phyloP scores from a whole-genome alignment of 805 yeast species.

The Lachancea waltii region DNA sequence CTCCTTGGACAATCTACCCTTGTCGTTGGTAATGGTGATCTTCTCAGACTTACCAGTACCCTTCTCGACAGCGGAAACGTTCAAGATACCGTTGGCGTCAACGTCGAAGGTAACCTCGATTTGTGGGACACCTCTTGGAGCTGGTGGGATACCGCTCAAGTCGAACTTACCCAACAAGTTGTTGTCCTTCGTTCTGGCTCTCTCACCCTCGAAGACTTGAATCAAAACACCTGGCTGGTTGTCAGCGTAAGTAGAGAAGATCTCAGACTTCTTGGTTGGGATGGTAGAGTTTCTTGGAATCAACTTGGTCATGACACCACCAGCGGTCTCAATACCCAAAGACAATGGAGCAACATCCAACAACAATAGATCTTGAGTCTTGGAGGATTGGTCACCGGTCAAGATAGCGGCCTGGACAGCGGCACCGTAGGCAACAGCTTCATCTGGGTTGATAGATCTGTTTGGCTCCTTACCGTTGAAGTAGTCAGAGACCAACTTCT shows the following conservation, averaged over 20 bases:
- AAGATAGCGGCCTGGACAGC: conserved; percentile 98
- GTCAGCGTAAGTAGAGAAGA: conserved; percentile 96
- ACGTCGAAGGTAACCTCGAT: conserved; percentile 95
- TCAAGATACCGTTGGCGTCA: conserved; percentile 96
- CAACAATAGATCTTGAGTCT: conserved; percentile 93
- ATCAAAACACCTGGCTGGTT: conserved; percentile 99
- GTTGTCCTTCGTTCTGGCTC: conserved; percentile 94
- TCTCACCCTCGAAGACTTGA: conserved; percentile 98
- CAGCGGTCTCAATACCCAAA: conserved; percentile 98
- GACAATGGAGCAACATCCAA: conserved; percentile 99
- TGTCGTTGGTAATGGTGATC: conserved; percentile 97
- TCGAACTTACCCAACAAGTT: conserved; percentile 96
- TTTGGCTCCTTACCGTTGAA: conserved; percentile 98
- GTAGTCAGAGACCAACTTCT: conserved; percentile 93
- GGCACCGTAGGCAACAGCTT: conserved; percentile 99
- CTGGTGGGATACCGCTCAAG: conserved; percentile 94
- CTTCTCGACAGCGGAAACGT: conserved; percentile 95
- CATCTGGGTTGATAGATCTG: conserved; percentile 98
- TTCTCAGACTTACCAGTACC: conserved; percentile 97
- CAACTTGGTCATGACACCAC: conserved; percentile 99
- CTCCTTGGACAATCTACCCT: conserved; percentile 97
- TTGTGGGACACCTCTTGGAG: conserved; percentile 99
- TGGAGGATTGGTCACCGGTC: conserved; percentile 94
- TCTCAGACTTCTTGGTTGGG: conserved; percentile 97
- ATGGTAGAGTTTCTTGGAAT: conserved; percentile 98